Evolutionary conservation across 768 basidiomycete genomes (phyloP).

Genomic region (Rhodotorula toruloides): DNA sequence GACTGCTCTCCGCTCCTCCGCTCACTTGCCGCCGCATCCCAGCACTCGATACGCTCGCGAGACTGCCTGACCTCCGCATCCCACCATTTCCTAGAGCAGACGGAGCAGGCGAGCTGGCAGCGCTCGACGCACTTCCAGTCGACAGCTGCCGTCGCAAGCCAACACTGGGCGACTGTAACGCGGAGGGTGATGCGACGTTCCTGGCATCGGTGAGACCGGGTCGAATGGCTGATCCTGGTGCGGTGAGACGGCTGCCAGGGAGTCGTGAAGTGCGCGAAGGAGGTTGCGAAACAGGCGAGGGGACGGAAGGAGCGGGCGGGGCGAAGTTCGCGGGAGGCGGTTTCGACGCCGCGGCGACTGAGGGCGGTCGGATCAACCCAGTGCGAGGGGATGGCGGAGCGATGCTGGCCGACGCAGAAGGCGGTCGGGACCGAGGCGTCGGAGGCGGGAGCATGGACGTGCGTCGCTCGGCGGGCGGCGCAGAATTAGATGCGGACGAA

Average conservation of each 20-base stretch:
- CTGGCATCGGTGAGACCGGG: too few relatives aligned
- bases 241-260: background rate
- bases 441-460: background rate
- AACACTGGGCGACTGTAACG: too few relatives aligned
- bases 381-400: background rate
- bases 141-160: background rate
- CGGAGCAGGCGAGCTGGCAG: background rate
- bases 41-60: background rate
- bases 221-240: too few relatives aligned
- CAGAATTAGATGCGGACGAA: background rate
- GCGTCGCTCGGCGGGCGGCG: background rate
- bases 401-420: background rate
- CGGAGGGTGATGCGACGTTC: too few relatives aligned
- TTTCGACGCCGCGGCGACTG: background rate
- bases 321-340: conserved; percentile 3
- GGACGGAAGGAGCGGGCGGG: background rate
- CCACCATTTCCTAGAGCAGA: background rate
- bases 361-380: background rate
- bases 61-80: background rate
- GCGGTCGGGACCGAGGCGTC: background rate
- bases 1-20: background rate
- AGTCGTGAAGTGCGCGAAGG: background rate
- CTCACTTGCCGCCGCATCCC: background rate
- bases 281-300: background rate
- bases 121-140: background rate